Percentiles rank a stretch among this genome's conserved stretches.
phyloP scores from a whole-genome alignment of 139 green algal species.

The Yamagishiella unicocca region DNA sequence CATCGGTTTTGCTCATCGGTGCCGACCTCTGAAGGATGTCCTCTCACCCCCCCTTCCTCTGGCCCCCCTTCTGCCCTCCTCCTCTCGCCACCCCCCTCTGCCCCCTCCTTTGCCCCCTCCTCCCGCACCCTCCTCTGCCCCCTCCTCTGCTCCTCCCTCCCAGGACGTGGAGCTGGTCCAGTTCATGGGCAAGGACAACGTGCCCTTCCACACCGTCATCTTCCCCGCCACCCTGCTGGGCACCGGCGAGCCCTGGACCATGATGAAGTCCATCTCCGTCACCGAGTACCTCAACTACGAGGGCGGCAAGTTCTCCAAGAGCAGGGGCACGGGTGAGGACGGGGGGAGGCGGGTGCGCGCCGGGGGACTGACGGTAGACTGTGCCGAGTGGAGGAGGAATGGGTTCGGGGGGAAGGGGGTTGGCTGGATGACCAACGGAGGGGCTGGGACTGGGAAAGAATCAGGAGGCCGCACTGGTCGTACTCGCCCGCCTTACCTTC shows the following conservation, averaged over 20 bases:
- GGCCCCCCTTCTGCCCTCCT: neutral
- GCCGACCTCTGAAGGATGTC: no score
- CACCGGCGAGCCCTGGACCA: slow-evolving; percentile 84
- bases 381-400: no score
- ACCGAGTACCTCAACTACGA: slow-evolving; percentile 99
- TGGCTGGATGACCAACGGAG: no score
- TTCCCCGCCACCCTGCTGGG: slow-evolving; percentile 94
- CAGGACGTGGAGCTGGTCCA: slow-evolving; percentile 97
- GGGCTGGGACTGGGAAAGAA: no score
- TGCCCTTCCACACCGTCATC: slow-evolving; percentile 99
- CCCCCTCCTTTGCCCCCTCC: no score
- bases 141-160: neutral
- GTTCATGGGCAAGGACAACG: slow-evolving; percentile 99
- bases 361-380: no score
- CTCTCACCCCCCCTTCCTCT: no score
- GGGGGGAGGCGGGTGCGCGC: no score
- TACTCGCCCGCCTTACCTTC: no score
- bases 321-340: slow-evolving; percentile 79
- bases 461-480: no score
- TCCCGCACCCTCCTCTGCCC: neutral
- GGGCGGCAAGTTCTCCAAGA: slow-evolving; percentile 97
- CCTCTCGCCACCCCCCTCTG: neutral
- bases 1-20: no score
- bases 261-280: slow-evolving; percentile 96
- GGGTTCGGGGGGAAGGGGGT: no score